Evolutionary conservation across 2,329 filamentous ascomycete species (phyloP).

Genomic region (Microdochium bolleyi): DNA sequence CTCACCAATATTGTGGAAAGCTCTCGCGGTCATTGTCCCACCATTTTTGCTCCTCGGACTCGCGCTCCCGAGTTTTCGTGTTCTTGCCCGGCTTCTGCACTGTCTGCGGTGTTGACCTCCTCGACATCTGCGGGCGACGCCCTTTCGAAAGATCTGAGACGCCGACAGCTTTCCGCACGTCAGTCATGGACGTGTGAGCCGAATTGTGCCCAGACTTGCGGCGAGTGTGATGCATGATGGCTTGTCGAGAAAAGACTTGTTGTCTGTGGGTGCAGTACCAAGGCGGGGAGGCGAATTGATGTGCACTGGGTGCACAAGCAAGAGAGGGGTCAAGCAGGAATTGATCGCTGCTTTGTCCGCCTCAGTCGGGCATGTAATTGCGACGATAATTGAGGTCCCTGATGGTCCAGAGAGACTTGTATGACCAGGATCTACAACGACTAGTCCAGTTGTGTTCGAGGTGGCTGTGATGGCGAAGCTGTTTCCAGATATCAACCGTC

Average conservation of each 20-base stretch:
- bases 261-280: background rate
- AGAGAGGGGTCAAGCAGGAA: background rate
- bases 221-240: conserved; percentile 47
- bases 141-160: conserved; percentile 36
- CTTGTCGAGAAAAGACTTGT: background rate
- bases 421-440: no score
- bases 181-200: conserved; percentile 44
- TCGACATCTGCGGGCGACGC: conserved; percentile 37
- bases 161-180: conserved; percentile 42
- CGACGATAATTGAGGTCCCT: no score
- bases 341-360: no score
- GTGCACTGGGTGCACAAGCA: background rate
- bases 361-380: no score
- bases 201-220: conserved; percentile 47
- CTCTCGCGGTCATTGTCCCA: conserved; percentile 53
- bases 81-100: conserved; percentile 42
- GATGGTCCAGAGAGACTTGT: no score
- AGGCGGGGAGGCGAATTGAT: background rate
- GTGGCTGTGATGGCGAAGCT: no score
- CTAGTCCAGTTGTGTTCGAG: no score
- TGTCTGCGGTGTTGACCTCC: conserved; percentile 29
- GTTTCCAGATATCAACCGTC: no score
- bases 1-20: conserved; percentile 60
- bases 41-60: conserved; percentile 38
- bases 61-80: conserved; percentile 41